These are phyloP conservation scores for Saturnispora diversa DNA, from an alignment of 805 yeast genomes.

Conservation along the genomic window DNA sequence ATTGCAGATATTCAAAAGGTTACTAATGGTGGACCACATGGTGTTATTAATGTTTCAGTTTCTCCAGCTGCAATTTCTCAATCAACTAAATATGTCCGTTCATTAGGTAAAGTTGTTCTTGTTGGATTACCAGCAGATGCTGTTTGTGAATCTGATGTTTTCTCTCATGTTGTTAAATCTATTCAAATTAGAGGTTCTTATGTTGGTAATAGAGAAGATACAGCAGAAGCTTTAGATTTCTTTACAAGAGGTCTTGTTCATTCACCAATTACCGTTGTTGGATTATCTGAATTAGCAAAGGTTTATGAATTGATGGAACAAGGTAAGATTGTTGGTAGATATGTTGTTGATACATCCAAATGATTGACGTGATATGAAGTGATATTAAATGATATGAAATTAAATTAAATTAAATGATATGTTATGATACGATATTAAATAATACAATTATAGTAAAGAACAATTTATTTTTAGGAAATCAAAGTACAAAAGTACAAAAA, in stretches of 20 bases:
- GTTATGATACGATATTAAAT: background rate
- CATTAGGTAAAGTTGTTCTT: slow-evolving; percentile 53
- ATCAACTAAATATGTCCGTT: slow-evolving; percentile 51
- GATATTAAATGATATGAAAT: background rate
- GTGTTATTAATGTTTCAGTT: slow-evolving; percentile 59
- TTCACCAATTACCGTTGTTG: slow-evolving; percentile 65
- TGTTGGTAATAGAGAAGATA: slow-evolving; percentile 86
- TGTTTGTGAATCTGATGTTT: slow-evolving; percentile 60
- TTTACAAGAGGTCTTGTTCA: slow-evolving; percentile 58
- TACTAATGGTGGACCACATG: slow-evolving; percentile 55
- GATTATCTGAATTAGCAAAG: slow-evolving; percentile 59
- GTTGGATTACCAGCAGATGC: slow-evolving; percentile 81
- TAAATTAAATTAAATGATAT: no score
- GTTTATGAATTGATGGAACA: slow-evolving; percentile 76
- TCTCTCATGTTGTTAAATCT: slow-evolving; percentile 66
- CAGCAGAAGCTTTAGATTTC: slow-evolving; percentile 70
- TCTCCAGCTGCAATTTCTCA: slow-evolving; percentile 45
- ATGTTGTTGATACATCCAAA: slow-evolving; percentile 73
- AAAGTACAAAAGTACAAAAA: no score
- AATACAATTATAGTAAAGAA: no score
- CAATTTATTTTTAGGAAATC: no score
- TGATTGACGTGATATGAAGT: slow-evolving; percentile 23
- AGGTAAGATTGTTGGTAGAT: slow-evolving; percentile 84
- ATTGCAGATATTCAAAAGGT: slow-evolving; percentile 34
- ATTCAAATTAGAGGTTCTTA: slow-evolving; percentile 73